Percentiles rank a stretch among this genome's conserved stretches.
These are phyloP conservation scores for Limtongozyma cylindracea DNA, from an alignment of 805 yeast species.

Conservation along the genomic window DNA sequence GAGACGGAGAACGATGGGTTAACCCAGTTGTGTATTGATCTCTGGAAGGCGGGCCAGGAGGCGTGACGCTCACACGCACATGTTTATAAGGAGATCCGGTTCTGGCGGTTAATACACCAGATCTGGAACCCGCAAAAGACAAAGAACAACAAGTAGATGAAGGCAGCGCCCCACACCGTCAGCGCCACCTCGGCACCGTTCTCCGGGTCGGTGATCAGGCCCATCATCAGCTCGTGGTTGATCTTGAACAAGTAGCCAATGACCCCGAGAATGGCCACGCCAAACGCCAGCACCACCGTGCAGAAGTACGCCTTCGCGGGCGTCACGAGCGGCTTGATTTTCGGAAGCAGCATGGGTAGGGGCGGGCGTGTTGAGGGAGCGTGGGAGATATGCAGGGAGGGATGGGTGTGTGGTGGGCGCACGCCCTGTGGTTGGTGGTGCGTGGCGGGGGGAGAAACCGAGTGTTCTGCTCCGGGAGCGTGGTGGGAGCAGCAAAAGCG, in stretches of 20 bases:
- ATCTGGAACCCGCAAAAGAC: slow-evolving; percentile 82
- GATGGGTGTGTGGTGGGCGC: too few relatives aligned
- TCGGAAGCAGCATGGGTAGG: too few relatives aligned
- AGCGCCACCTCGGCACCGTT: slow-evolving; percentile 87
- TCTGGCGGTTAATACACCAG: slow-evolving; percentile 31
- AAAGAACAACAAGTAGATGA: slow-evolving; percentile 59
- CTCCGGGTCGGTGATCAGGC: slow-evolving; percentile 73
- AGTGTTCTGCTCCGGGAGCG: too few relatives aligned
- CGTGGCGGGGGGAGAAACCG: too few relatives aligned
- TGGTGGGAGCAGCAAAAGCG: too few relatives aligned
- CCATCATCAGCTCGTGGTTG: slow-evolving; percentile 81
- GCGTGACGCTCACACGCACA: too few relatives aligned
- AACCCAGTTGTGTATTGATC: too few relatives aligned
- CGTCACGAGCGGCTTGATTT: slow-evolving; percentile 18
- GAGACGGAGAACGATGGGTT: slow-evolving; percentile 71
- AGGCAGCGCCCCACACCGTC: slow-evolving; percentile 75
- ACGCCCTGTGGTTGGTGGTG: too few relatives aligned
- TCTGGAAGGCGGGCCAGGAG: too few relatives aligned
- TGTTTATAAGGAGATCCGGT: slow-evolving; percentile 28
- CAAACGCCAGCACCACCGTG: slow-evolving; percentile 80
- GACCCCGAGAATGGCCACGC: slow-evolving; percentile 64
- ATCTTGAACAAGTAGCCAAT: slow-evolving; percentile 61
- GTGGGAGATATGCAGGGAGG: too few relatives aligned
- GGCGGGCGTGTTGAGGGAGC: too few relatives aligned
- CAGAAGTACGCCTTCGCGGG: slow-evolving; percentile 87